Evolutionary conservation across 2,329 filamentous ascomycete genomes (phyloP), one percentile per base, ranked within the genome.

Genomic region (Microcyclospora tardicrescens): DNA sequence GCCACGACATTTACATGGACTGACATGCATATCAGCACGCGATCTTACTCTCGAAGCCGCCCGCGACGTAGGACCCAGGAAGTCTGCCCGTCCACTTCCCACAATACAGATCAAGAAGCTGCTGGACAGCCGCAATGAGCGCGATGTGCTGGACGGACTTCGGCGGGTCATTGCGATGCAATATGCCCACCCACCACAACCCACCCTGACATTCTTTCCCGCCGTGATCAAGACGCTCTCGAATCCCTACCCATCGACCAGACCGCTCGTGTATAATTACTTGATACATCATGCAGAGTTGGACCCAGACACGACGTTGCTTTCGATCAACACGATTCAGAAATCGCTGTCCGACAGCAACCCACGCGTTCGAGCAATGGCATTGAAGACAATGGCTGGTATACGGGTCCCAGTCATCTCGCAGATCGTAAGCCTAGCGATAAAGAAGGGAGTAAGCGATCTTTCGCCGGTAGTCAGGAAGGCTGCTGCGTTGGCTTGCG

Each of bases 181-280:
- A 77, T 96, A 95, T 65, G 78, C 82, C 54, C 82, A 89, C 58
- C 81, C 85, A 51, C 78, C 83, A 52, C 84, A 93, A 59, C 81
- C 84, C 50, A 94, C 86, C 41, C 71, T 93, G 2, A 79, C 84
- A 15, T 93, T 89, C 71, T 98, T 98, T 69, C 93, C 89, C n/a
- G 83, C 86, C 16, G 83, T 98, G 39, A 85, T 98, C 60, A 98
- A 98, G 67, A 98, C 96, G 53, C 85, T 95, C 43, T 89, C 89
- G 19, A 94, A 84, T 29, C 82, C 87, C 11, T 94, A 86, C 54
- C 73, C 95, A 24, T 24, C 19, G 19, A 87, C 96, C 62, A 93
- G 95, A 65, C 96, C 96, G 62, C 77, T 98, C 40, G 91, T 98
- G 45, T 98, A 98, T 68, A 93, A 95, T 59, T 98, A 95, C 64